Evolutionary conservation across 2,329 filamentous ascomycete species (phyloP).

Genomic region (Biscogniauxia sp.): DNA sequence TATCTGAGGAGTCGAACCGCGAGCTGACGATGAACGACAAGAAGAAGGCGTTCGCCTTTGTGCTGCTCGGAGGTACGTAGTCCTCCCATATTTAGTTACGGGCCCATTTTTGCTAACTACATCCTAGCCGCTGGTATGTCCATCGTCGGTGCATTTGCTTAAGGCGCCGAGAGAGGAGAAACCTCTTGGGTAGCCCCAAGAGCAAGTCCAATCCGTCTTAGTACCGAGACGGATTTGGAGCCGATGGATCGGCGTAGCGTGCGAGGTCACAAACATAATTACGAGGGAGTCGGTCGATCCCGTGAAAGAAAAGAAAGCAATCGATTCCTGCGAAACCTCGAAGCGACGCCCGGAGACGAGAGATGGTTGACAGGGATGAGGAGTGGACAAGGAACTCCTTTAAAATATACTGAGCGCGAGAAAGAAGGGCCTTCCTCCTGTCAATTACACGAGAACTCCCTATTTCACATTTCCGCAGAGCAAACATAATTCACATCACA

Average conservation of each 20-base stretch:
- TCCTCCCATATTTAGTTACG: neutral
- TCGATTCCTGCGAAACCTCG: neutral
- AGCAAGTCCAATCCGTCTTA: slow-evolving; percentile 3
- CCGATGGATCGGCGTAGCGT: slow-evolving; percentile 2
- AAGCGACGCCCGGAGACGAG: neutral
- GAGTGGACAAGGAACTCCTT: slow-evolving; percentile 7
- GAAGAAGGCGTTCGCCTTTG: slow-evolving; percentile 50
- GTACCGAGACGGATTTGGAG: slow-evolving; percentile 1
- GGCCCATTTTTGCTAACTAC: slow-evolving; percentile 6
- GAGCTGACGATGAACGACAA: slow-evolving; percentile 52
- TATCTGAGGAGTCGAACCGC: slow-evolving; percentile 54
- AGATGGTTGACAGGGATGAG: slow-evolving; percentile 5
- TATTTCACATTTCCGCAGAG: slow-evolving; percentile 9
- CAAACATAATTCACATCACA: slow-evolving; percentile 19
- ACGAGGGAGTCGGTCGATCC: neutral
- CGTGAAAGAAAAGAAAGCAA: neutral
- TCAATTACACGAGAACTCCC: slow-evolving; percentile 14
- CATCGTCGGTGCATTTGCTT: slow-evolving; percentile 46
- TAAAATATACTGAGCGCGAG: slow-evolving; percentile 3
- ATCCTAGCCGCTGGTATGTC: slow-evolving; percentile 43
- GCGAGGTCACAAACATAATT: neutral
- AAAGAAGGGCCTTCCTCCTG: slow-evolving; percentile 5
- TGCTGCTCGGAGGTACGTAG: slow-evolving; percentile 49
- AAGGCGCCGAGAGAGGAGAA: slow-evolving; percentile 15
- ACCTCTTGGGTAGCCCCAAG: neutral